A percentile compares a stretch with the other conserved stretches of the same genome.
Conservation (phyloP, 768 basidiomycete genomes). For the Psilocybe subaeruginosa region DNA sequence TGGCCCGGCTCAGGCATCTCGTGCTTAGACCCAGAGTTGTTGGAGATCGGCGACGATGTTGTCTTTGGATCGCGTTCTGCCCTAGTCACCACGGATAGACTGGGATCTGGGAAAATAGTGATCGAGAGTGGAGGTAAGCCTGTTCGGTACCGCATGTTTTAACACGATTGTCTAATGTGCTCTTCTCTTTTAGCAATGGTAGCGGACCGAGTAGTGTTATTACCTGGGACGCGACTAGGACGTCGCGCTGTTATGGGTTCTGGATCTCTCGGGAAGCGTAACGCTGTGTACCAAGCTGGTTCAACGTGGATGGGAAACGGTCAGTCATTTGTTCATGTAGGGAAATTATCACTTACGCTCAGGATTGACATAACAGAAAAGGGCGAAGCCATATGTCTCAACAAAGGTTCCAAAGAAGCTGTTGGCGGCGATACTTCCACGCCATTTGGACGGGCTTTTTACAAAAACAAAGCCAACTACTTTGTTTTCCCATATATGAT, state of each 20-base stretch:
- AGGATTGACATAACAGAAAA: conserved; percentile 27
- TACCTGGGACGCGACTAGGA: conserved; percentile 44
- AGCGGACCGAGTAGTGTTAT: conserved; percentile 50
- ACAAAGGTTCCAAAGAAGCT: conserved; percentile 24
- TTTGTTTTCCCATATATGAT: conserved; percentile 42
- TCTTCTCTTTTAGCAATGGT: conserved; percentile 40
- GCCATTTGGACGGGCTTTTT: conserved; percentile 47
- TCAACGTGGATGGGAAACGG: conserved; percentile 52
- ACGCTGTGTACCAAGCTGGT: conserved; percentile 41
- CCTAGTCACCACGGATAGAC: conserved; percentile 44
- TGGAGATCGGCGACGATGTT: conserved; percentile 52
- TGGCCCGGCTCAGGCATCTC: conserved; percentile 51
- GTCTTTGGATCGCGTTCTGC: conserved; percentile 50
- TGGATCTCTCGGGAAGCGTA: conserved; percentile 46
- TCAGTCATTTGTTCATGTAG: conserved; percentile 16
- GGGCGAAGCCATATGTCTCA: conserved; percentile 43
- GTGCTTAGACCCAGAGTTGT: conserved; percentile 49
- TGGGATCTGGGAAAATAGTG: conserved; percentile 41
- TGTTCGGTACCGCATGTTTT: not conserved
- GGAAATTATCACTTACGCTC: not conserved
- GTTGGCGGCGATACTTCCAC: conserved; percentile 34
- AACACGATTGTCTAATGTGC: not conserved
- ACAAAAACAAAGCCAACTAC: conserved; percentile 40
- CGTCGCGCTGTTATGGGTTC: conserved; percentile 47
- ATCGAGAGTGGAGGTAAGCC: conserved; percentile 41